Percentiles rank a stretch among this genome's conserved stretches.
phyloP scores from a whole-genome alignment of 225 moss, liverwort and hornwort genomes.

The Polytrichum commune region DNA sequence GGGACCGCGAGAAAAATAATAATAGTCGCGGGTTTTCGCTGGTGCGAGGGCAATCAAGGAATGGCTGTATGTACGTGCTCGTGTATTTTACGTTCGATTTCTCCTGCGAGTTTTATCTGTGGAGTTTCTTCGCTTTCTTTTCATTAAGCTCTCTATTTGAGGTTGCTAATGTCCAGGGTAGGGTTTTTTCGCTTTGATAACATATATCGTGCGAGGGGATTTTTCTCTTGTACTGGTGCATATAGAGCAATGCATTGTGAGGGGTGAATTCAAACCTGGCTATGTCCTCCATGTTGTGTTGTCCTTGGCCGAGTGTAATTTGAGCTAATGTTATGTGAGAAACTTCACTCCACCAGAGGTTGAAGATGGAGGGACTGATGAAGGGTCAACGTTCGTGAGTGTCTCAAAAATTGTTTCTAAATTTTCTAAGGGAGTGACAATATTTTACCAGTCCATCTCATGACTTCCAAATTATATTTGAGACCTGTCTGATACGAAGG shows the following conservation, averaged over 20 bases:
- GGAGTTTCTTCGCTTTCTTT: not conserved
- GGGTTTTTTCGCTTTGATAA: constrained; percentile 5
- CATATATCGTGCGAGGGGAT: not conserved
- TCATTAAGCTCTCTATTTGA: not conserved
- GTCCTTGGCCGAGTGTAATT: not conserved
- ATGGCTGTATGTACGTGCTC: too few relatives aligned
- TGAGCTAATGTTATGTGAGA: not conserved
- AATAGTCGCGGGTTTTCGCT: not conserved
- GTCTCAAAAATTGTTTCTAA: too few relatives aligned
- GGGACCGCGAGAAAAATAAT: not conserved
- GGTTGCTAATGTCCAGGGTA: constrained; percentile 12
- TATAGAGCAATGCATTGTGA: not conserved
- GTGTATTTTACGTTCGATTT: too few relatives aligned
- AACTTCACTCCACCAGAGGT: not conserved
- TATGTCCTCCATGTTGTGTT: not conserved
- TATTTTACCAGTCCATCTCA: not conserved
- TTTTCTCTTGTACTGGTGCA: not conserved
- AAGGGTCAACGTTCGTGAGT: not conserved
- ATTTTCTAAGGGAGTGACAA: not conserved
- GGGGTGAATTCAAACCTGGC: not conserved
- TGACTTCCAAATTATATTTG: not conserved
- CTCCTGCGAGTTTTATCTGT: not conserved
- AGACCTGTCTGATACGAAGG: not conserved
- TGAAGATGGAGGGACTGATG: not conserved
- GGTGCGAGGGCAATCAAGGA: constrained; percentile 2